These are phyloP conservation scores for Kickxella alabastrina DNA, from an alignment of 192 early-diverging fungal genomes.

Conservation along the genomic window DNA sequence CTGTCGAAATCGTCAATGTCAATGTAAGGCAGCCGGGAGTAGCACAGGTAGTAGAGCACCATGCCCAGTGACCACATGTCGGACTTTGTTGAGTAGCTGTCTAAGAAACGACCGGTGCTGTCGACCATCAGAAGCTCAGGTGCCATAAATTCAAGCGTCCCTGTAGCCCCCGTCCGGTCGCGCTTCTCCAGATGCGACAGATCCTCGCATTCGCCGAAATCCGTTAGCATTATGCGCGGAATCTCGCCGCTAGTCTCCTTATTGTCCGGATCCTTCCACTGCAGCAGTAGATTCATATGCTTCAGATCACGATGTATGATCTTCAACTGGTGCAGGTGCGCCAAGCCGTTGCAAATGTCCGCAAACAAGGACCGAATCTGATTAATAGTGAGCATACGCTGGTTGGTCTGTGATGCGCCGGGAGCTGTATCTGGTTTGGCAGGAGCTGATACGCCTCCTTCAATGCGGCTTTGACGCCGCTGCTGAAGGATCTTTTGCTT, in stretches of 20 bases:
- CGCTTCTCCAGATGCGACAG: constrained; percentile 63
- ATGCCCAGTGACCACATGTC: constrained; percentile 97
- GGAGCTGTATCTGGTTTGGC: background rate
- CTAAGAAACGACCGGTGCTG: constrained; percentile 60
- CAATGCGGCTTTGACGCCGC: constrained; percentile 18
- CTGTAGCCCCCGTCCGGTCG: constrained; percentile 90
- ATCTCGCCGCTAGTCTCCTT: constrained; percentile 35
- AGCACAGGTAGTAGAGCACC: constrained; percentile 90
- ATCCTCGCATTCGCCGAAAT: constrained; percentile 98
- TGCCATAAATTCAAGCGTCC: constrained; percentile 93
- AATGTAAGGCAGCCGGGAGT: constrained; percentile 73
- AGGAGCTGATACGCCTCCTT: background rate
- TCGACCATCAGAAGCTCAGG: constrained; percentile 69
- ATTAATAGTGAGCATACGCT: constrained; percentile 50
- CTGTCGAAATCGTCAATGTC: constrained; percentile 89
- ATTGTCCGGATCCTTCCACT: constrained; percentile 53
- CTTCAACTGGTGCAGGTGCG: constrained; percentile 80
- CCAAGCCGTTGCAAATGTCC: constrained; percentile 87
- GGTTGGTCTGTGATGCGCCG: background rate
- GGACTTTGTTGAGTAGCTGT: constrained; percentile 78
- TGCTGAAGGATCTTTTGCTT: constrained; percentile 26
- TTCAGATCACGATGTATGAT: constrained; percentile 95
- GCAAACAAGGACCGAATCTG: constrained; percentile 87
- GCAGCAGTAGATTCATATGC: constrained; percentile 86
- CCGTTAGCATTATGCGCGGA: constrained; percentile 83